A percentile compares a stretch with the other conserved stretches of the same genome.
These are phyloP conservation scores for Podospora comata DNA, from an alignment of 495 filamentous ascomycete genomes.

Conservation along the genomic window DNA sequence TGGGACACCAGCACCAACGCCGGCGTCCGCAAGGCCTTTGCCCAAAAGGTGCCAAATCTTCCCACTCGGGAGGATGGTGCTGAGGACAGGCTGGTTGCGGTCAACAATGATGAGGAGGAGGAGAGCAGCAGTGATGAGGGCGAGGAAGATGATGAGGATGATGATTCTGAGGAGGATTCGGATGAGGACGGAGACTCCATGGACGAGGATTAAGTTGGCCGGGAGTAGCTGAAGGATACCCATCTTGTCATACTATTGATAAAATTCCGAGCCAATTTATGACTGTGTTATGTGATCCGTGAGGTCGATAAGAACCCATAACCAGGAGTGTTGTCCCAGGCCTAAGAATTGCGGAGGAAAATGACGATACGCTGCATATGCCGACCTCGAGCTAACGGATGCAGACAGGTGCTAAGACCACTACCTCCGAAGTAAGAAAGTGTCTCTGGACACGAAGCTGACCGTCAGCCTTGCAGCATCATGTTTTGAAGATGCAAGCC, in stretches of 20 bases:
- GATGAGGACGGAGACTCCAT: constrained; percentile 79
- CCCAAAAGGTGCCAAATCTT: constrained; percentile 56
- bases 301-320: not conserved
- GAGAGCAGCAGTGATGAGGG: constrained; percentile 59
- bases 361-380: too few relatives aligned
- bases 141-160: constrained; percentile 53
- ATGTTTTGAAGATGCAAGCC: not conserved
- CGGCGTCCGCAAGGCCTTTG: constrained; percentile 85
- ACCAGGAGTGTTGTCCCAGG: not conserved
- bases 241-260: not conserved
- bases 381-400: not conserved
- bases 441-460: too few relatives aligned
- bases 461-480: not conserved
- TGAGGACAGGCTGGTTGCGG: constrained; percentile 71
- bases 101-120: constrained; percentile 60
- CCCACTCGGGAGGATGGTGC: constrained; percentile 51
- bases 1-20: constrained; percentile 97
- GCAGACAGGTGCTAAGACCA: not conserved
- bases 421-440: not conserved
- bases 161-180: constrained; percentile 54
- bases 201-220: constrained; percentile 67
- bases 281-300: not conserved
- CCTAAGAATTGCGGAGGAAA: not conserved
- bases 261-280: not conserved
- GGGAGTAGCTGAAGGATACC: not conserved